Percentiles rank a stretch among this genome's conserved stretches.
phyloP scores from a whole-genome alignment of 2,329 filamentous ascomycete species.

The Penicillium sp. region DNA sequence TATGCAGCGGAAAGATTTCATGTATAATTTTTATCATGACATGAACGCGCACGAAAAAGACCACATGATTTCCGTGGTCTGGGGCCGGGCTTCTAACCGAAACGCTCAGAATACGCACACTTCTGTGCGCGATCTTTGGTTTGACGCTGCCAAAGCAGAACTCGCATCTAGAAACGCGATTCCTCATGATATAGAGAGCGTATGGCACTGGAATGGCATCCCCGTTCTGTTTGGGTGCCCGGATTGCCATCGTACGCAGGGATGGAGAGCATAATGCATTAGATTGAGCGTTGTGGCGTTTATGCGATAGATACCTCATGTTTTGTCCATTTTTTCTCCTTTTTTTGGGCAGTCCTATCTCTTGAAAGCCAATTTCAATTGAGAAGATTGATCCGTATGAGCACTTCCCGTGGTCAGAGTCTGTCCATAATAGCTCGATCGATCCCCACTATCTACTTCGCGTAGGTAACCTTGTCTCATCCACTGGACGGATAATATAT shows the following conservation, averaged over 20 bases:
- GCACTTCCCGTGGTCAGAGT: too few species aligned
- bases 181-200: conserved; percentile 35
- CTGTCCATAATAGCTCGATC: neutral
- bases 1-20: conserved; percentile 43
- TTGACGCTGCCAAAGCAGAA: conserved; percentile 36
- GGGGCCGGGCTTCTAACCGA: conserved; percentile 29
- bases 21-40: conserved; percentile 45
- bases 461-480: too few species aligned
- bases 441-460: neutral
- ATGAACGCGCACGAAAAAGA: conserved; percentile 38
- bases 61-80: conserved; percentile 39
- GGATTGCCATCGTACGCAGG: conserved; percentile 29
- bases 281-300: conserved; percentile 15
- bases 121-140: conserved; percentile 42
- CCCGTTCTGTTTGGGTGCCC: conserved; percentile 39
- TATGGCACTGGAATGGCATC: conserved; percentile 35
- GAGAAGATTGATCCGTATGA: neutral
- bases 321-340: neutral
- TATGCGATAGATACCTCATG: conserved; percentile 5
- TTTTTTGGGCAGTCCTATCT: neutral
- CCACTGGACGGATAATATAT: too few species aligned
- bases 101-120: conserved; percentile 32
- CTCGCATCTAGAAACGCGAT: conserved; percentile 27
- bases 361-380: neutral
- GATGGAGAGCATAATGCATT: conserved; percentile 33